Conservation (phyloP, 2,329 filamentous ascomycete genomes). For the Furcasterigmium sp. region DNA sequence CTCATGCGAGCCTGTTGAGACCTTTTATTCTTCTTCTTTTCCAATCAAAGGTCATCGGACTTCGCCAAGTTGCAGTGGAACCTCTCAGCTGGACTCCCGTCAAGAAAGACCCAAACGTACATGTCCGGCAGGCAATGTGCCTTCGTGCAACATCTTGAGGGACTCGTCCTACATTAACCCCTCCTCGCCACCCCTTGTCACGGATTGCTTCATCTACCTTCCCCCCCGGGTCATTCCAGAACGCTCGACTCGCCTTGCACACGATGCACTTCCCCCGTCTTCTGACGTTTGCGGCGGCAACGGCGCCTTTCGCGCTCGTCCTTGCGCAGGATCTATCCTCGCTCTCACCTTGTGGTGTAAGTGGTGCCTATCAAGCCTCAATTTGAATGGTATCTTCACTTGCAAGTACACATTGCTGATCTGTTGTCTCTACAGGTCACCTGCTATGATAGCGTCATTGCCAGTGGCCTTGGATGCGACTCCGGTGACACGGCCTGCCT, state of each 20-base stretch:
- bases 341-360: constrained; percentile 11
- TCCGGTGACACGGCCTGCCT: constrained; percentile 28
- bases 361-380: not conserved
- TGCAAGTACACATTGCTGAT: not conserved
- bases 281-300: not conserved
- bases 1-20: too few relatives aligned
- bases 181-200: not conserved
- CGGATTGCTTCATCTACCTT: too few relatives aligned
- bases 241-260: not conserved
- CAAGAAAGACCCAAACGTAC: not conserved
- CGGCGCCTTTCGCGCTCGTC: constrained; percentile 1
- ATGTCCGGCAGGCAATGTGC: constrained; percentile 6
- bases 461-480: constrained; percentile 17
- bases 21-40: too few relatives aligned
- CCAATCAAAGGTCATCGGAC: too few relatives aligned
- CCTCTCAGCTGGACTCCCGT: not conserved
- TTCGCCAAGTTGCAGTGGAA: too few relatives aligned
- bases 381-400: not conserved
- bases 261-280: constrained; percentile 5
- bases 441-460: constrained; percentile 11
- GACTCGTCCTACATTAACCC: constrained; percentile 3
- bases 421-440: constrained; percentile 1
- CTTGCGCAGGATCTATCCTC: constrained; percentile 7
- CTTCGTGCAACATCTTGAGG: constrained; percentile 7
- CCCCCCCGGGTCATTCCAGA: too few relatives aligned